Evolutionary conservation across 116 monocot species (phyloP).

Genomic region (Trichopus zeylanicus): DNA sequence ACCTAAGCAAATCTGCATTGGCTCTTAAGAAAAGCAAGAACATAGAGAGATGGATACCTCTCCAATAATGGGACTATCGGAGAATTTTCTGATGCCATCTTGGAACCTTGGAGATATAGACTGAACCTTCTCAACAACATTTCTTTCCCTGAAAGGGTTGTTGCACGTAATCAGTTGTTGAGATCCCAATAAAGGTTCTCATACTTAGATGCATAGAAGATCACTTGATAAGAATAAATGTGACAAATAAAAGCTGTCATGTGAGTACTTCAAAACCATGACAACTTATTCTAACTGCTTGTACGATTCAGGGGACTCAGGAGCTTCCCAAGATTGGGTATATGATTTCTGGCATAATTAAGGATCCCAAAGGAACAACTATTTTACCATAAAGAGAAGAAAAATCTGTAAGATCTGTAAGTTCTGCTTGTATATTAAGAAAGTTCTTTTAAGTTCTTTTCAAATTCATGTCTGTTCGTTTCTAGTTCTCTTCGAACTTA

Average conservation of each 20-base stretch:
- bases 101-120: slow-evolving; percentile 73
- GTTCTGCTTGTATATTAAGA: too few relatives aligned
- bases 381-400: too few relatives aligned
- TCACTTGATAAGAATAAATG: background rate
- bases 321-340: too few relatives aligned
- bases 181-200: background rate
- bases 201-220: background rate
- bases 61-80: slow-evolving; percentile 93
- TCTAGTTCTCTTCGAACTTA: too few relatives aligned
- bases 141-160: slow-evolving; percentile 53
- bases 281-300: too few relatives aligned
- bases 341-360: too few relatives aligned
- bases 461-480: too few relatives aligned
- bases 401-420: too few relatives aligned
- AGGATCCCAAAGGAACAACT: too few relatives aligned
- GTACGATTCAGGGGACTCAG: too few relatives aligned
- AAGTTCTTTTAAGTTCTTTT: too few relatives aligned
- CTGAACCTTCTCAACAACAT: slow-evolving; percentile 56
- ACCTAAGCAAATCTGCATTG: background rate
- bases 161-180: background rate
- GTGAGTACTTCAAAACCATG: too few relatives aligned
- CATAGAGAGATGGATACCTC: slow-evolving; percentile 46
- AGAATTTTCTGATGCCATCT: slow-evolving; percentile 72
- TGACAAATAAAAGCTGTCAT: background rate
- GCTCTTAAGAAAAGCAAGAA: background rate